Evolutionary conservation across 106 monocot species (phyloP), one percentile per base, ranked within the genome.

Genomic region (Phalaenopsis equestris): DNA sequence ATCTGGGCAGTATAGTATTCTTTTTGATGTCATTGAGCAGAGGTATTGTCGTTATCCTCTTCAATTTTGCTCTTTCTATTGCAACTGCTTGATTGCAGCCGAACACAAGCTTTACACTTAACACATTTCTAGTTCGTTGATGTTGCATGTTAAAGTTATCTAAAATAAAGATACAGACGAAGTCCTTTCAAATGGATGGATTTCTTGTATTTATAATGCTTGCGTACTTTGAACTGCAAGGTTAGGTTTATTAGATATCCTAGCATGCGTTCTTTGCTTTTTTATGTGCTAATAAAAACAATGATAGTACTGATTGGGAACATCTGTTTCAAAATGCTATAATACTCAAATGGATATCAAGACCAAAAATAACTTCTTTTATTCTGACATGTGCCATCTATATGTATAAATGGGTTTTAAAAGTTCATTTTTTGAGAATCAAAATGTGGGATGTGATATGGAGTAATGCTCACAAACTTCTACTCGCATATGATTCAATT

Each of bases 11-110:
- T 98, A 98, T 88, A 89, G 87, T n/a, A 87, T 88, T 45, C 89
- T 98, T 16, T 98, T 98, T 86, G 82, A 78, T 41, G 88, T 92
- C 79, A 90, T 98, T 73, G 89, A 92, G 80, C 41, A 88, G 84
- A 87, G 98, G 98, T 94, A 88, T 74, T 74, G 19, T 49, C 10
- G 11, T 1, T 76, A 11, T 52, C 9, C 49, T 48, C 8, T 24
- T 49, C 2, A 49, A 30, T 76, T 21, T 23, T 30, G 0, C 30
- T 49, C 30, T 76, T 49, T 42, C 38, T 43, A 9, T 61, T 61
- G 12, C 30, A n/a, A 70, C 74, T 43, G 45, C 74, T 39, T 70
- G 10, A 21, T 23, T 64, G 1, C 8, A 64, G 64, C 23, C 24
- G 10, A 14, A 64, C 21, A 52, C 23, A 64, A 64, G 64, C 15